These are phyloP conservation scores for Mycena citricolor DNA, from an alignment of 1,284 basidiomycete species.

Conservation along the genomic window DNA sequence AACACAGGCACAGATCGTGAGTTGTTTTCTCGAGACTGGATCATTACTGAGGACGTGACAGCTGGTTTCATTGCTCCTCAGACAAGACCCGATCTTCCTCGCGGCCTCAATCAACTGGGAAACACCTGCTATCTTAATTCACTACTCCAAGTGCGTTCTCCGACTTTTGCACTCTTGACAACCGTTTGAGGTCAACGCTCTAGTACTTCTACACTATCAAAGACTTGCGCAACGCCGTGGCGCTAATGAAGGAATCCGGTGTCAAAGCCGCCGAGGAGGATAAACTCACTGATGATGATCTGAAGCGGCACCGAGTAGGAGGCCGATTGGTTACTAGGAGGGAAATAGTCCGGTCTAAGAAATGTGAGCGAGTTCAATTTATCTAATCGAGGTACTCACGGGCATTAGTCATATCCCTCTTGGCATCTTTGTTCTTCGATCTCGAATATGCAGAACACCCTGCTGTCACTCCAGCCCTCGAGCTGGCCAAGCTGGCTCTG, in stretches of 20 bases:
- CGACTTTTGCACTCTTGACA: slow-evolving; percentile 11
- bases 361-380: slow-evolving; percentile 56
- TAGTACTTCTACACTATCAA: slow-evolving; percentile 96
- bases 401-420: slow-evolving; percentile 77
- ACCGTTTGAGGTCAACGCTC: too few relatives aligned
- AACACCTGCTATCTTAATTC: slow-evolving; percentile 95
- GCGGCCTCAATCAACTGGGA: slow-evolving; percentile 89
- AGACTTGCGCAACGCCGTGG: slow-evolving; percentile 77
- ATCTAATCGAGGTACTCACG: slow-evolving; percentile 21
- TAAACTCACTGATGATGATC: slow-evolving; percentile 73
- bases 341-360: slow-evolving; percentile 81
- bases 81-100: slow-evolving; percentile 67
- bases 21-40: slow-evolving; percentile 31
- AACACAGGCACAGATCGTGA: slow-evolving; percentile 71
- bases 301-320: slow-evolving; percentile 82
- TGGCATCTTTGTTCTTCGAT: slow-evolving; percentile 77
- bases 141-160: slow-evolving; percentile 60
- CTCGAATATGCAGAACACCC: slow-evolving; percentile 67
- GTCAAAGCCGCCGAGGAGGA: slow-evolving; percentile 61
- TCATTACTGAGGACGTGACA: slow-evolving; percentile 28
- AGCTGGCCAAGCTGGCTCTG: slow-evolving; percentile 90
- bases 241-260: slow-evolving; percentile 57
- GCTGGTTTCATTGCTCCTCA: slow-evolving; percentile 60
- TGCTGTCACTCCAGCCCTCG: slow-evolving; percentile 80
- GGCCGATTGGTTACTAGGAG: slow-evolving; percentile 78